These are phyloP conservation scores for Candida krabiensis DNA, from an alignment of 805 yeast genomes.

Conservation along the genomic window DNA sequence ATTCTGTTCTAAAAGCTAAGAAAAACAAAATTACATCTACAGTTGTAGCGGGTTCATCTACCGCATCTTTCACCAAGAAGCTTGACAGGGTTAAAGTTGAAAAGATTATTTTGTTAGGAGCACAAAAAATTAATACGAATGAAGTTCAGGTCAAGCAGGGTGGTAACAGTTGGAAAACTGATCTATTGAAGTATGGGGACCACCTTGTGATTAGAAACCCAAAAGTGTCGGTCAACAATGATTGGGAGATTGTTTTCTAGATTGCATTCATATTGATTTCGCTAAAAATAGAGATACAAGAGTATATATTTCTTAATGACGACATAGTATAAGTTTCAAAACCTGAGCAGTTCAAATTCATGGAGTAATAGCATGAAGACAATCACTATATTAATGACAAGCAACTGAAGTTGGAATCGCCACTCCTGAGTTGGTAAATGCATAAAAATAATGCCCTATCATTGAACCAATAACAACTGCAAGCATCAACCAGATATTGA, in stretches of 20 bases:
- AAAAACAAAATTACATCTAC: slow-evolving; percentile 33
- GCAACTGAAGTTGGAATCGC: slow-evolving; percentile 19
- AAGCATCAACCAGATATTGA: slow-evolving; percentile 46
- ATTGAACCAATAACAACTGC: slow-evolving; percentile 44
- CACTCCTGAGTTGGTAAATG: slow-evolving; percentile 13
- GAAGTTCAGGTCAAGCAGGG: slow-evolving; percentile 37
- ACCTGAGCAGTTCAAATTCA: too few relatives aligned
- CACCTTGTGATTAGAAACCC: slow-evolving; percentile 49
- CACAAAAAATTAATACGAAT: slow-evolving; percentile 8
- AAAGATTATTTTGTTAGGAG: slow-evolving; percentile 51
- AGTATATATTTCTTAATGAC: too few relatives aligned
- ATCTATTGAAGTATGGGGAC: slow-evolving; percentile 19
- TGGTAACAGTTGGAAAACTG: slow-evolving; percentile 38
- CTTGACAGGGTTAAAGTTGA: slow-evolving; percentile 49
- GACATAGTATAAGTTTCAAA: too few relatives aligned
- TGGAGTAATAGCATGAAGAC: too few relatives aligned
- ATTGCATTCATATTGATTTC: slow-evolving; percentile 1
- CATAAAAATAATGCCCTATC: slow-evolving; percentile 36
- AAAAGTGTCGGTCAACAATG: slow-evolving; percentile 39
- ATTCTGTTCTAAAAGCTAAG: slow-evolving; percentile 40
- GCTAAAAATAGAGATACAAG: too few relatives aligned
- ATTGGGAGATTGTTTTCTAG: slow-evolving; percentile 41
- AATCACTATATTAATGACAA: slow-evolving; percentile 31
- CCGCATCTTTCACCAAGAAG: slow-evolving; percentile 16
- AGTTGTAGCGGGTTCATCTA: slow-evolving; percentile 23